A percentile compares a stretch with the other conserved stretches of the same genome.
phyloP scores from a whole-genome alignment of 352 stramenopile species.

The Phytophthora litchii region DNA sequence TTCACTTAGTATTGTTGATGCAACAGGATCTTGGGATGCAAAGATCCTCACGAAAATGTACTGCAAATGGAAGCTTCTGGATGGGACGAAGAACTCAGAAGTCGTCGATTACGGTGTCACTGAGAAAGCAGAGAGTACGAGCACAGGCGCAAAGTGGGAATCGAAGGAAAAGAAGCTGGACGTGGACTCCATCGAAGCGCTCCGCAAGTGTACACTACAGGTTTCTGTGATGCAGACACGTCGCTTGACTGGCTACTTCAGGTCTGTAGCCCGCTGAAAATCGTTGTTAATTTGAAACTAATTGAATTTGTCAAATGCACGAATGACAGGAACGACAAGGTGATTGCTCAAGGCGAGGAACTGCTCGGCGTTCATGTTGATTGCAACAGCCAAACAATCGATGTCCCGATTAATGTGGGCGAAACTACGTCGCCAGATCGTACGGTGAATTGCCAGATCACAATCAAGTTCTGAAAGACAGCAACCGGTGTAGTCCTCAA shows the following conservation, averaged over 20 bases:
- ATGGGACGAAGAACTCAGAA: not conserved
- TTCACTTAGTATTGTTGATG: not conserved
- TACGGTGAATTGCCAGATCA: not conserved
- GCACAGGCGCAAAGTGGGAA: not conserved
- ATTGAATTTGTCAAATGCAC: not conserved
- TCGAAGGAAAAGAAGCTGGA: not conserved
- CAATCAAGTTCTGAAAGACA: not conserved
- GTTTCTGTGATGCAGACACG: not conserved
- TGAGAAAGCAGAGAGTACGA: not conserved
- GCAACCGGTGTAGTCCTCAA: no score
- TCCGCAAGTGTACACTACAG: not conserved
- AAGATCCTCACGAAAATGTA: not conserved
- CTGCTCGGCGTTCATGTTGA: not conserved
- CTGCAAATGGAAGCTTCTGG: not conserved
- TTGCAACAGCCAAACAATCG: not conserved
- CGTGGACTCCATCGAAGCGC: not conserved
- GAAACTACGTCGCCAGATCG: not conserved
- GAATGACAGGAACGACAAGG: not conserved
- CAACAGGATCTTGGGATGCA: not conserved
- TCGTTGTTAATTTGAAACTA: not conserved
- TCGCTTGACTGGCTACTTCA: not conserved
- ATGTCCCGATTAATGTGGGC: not conserved
- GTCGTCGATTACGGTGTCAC: not conserved
- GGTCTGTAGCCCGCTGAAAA: not conserved
- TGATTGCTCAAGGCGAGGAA: not conserved